These are phyloP conservation scores for Salix koriyanagi DNA, from an alignment of 345 rosid species.

Conservation along the genomic window DNA sequence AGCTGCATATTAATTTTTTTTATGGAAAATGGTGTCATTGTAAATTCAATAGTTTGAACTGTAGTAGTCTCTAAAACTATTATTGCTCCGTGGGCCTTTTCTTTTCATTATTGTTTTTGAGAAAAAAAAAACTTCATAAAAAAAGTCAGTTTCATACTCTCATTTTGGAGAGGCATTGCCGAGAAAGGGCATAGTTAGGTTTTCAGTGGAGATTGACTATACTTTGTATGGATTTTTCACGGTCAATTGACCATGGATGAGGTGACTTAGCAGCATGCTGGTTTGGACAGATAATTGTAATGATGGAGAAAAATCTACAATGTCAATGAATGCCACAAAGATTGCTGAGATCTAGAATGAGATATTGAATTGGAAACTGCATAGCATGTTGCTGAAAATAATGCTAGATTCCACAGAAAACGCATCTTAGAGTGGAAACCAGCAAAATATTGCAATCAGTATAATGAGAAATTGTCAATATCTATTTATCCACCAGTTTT, in stretches of 20 bases:
- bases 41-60: neutral
- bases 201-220: neutral
- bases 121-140: neutral
- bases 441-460: neutral
- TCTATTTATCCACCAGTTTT: neutral
- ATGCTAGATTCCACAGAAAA: neutral
- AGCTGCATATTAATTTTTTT: neutral
- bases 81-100: neutral
- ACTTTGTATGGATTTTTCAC: neutral
- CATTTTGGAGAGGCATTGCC: neutral
- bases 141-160: neutral
- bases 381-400: neutral
- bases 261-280: neutral
- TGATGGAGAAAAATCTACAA: neutral
- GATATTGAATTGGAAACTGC: neutral
- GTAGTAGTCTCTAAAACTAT: neutral
- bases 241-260: neutral
- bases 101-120: neutral
- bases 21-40: neutral
- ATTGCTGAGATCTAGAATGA: neutral
- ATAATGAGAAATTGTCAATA: neutral
- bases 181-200: neutral
- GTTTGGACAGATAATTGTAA: neutral
- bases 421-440: neutral
- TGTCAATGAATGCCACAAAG: neutral